phyloP scores from a whole-genome alignment of 805 yeast species.

The Millerozyma miso region DNA sequence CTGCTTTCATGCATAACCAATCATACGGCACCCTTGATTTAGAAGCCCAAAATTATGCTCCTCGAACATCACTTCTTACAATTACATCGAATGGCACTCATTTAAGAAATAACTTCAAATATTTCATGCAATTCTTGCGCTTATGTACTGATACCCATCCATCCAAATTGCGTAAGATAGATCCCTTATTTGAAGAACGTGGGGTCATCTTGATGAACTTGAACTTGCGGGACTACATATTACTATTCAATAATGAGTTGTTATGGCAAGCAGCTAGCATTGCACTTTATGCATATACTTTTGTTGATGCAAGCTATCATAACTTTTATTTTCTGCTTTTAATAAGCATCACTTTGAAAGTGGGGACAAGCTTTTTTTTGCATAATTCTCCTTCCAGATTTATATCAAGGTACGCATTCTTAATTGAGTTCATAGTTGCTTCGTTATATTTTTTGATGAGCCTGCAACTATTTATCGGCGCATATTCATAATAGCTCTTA shows the following conservation, averaged over 20 bases:
- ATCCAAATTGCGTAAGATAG: constrained; percentile 18
- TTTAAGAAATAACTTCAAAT: constrained; percentile 6
- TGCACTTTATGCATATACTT: constrained; percentile 8
- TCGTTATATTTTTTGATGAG: not conserved
- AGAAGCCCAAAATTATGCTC: not conserved
- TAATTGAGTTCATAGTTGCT: not conserved
- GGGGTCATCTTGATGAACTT: constrained; percentile 16
- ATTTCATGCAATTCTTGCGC: constrained; percentile 2
- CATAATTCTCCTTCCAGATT: not conserved
- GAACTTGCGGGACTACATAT: constrained; percentile 1
- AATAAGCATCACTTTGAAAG: not conserved
- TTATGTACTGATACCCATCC: constrained; percentile 15
- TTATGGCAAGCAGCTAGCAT: constrained; percentile 15
- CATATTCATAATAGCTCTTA: not conserved
- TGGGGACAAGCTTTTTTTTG: not conserved
- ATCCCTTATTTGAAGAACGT: constrained; percentile 22
- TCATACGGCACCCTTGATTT: constrained; percentile 2
- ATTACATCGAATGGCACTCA: not conserved
- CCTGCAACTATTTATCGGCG: not conserved
- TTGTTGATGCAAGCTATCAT: constrained; percentile 3
- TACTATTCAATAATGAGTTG: constrained; percentile 10
- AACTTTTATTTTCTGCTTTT: constrained; percentile 4
- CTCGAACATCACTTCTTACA: not conserved
- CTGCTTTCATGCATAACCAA: not conserved
- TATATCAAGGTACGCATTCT: not conserved